Percentiles rank a stretch among this genome's conserved stretches.
These are phyloP conservation scores for Rosa chinensis DNA, from an alignment of 306 rosid genomes.

Conservation along the genomic window DNA sequence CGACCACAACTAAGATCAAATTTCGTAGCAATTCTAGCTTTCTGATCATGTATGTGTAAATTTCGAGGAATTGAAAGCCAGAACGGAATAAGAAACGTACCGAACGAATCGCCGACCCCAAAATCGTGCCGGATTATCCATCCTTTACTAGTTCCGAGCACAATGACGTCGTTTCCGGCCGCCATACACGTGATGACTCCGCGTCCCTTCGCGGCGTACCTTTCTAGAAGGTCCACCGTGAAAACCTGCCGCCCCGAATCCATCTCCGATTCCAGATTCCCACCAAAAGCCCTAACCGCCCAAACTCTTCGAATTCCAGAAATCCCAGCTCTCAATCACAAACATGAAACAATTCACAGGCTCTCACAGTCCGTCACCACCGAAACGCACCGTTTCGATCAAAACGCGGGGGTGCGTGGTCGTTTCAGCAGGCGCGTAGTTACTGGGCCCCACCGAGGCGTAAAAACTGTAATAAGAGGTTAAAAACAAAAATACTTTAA, in stretches of 20 bases:
- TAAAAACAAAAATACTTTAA: constrained; percentile 19
- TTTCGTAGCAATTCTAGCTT: not conserved
- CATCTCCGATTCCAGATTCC: constrained; percentile 43
- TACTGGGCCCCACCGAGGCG: not conserved
- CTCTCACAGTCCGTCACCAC: not conserved
- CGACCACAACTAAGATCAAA: not conserved
- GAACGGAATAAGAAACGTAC: constrained; percentile 31
- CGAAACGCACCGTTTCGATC: constrained; percentile 17
- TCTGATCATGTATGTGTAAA: not conserved
- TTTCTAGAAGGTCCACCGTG: constrained; percentile 88
- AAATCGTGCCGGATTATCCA: constrained; percentile 96
- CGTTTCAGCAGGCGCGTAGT: constrained; percentile 9
- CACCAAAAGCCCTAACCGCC: not conserved
- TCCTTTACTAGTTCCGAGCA: constrained; percentile 90
- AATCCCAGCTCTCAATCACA: not conserved
- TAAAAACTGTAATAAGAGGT: not conserved
- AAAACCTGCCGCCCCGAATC: constrained; percentile 84
- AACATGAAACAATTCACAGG: not conserved
- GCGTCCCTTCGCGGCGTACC: constrained; percentile 86
- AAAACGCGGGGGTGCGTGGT: not conserved
- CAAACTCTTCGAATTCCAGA: not conserved
- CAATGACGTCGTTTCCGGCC: constrained; percentile 90
- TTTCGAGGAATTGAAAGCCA: not conserved
- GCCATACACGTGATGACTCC: constrained; percentile 90
- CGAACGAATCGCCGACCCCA: constrained; percentile 79